These are phyloP conservation scores for Rhodotorula sp. DNA, from an alignment of 1,284 basidiomycete species.

Conservation along the genomic window DNA sequence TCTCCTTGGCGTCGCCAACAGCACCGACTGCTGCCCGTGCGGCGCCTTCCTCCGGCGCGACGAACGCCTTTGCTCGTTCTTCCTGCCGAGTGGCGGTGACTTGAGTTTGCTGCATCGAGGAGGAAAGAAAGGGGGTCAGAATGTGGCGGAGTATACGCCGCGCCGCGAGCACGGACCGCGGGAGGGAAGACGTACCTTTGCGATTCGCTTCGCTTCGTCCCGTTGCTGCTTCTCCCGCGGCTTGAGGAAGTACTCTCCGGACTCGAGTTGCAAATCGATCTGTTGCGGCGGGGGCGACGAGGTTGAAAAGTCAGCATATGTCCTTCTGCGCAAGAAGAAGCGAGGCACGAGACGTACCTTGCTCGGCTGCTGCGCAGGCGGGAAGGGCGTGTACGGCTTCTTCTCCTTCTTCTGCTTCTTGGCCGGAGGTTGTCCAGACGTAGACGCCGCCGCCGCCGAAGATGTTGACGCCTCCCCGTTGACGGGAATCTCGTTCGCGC, in stretches of 20 bases:
- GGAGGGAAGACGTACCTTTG: slow-evolving; percentile 23
- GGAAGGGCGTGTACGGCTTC: slow-evolving; percentile 99
- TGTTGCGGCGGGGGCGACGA: slow-evolving; percentile 44
- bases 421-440: slow-evolving; percentile 46
- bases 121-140: too few relatives aligned
- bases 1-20: slow-evolving; percentile 56
- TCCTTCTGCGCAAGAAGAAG: not conserved
- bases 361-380: slow-evolving; percentile 85
- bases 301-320: not conserved
- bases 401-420: slow-evolving; percentile 55
- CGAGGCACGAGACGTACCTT: slow-evolving; percentile 59
- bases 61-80: slow-evolving; percentile 76
- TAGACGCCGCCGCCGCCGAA: slow-evolving; percentile 8
- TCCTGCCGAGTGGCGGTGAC: slow-evolving; percentile 65
- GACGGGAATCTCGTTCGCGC: slow-evolving; percentile 34
- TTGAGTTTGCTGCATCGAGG: slow-evolving; percentile 66
- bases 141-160: not conserved
- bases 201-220: slow-evolving; percentile 33
- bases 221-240: slow-evolving; percentile 65
- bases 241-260: slow-evolving; percentile 97
- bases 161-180: too few relatives aligned
- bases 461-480: slow-evolving; percentile 28
- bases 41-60: slow-evolving; percentile 71
- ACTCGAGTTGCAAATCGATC: slow-evolving; percentile 91
- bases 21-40: slow-evolving; percentile 75